Evolutionary conservation across 2,329 filamentous ascomycete species (phyloP), one percentile per base, ranked within the genome.

Genomic region (Arachnomyces sp.): DNA sequence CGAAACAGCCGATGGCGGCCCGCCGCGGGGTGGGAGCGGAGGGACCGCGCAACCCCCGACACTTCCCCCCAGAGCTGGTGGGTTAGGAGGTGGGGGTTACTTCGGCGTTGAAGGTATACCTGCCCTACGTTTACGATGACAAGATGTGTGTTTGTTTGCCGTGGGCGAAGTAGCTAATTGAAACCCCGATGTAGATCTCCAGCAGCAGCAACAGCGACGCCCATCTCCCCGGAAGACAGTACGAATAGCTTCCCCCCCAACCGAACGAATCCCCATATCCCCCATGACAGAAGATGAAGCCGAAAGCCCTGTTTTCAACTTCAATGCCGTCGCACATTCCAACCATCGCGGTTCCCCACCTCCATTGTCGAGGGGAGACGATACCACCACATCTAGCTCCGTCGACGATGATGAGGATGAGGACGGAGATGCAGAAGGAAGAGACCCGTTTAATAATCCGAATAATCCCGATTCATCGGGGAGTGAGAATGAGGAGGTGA

Each of bases 171-270:
- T 25, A 25, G 20, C 20, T 25, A 25, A n/a, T n/a, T n/a, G n/a
- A n/a, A 28, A 11, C 30, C 15, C 7, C 17, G 17, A 8, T 16
- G 13, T 31, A 45, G 34, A 33, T 31, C 38, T 31, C 9, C 32
- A n/a, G n/a, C n/a, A n/a, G n/a, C n/a, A n/a, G n/a, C n/a, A n/a
- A n/a, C n/a, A n/a, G n/a, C n/a, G 40, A 14, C 41, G 43, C 13
- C 38, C 39, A 7, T 38, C 49, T 13, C 37, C 44, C 28, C 44
- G 42, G 15, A 54, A 54, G 18, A 42, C 42, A 11, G 51, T 53
- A 16, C 53, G 50, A 32, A 66, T 67, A 53, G 60, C 61, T 40
- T 65, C 65, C 34, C 63, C 64, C 31, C 56, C 62, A 39, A 29
- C 30, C 14, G 34, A 44, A 43, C 15, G 15, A 34, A 34, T 18